Conservation (phyloP, 164 flowering plant genomes). For the Vitis rotundifolia region DNA sequence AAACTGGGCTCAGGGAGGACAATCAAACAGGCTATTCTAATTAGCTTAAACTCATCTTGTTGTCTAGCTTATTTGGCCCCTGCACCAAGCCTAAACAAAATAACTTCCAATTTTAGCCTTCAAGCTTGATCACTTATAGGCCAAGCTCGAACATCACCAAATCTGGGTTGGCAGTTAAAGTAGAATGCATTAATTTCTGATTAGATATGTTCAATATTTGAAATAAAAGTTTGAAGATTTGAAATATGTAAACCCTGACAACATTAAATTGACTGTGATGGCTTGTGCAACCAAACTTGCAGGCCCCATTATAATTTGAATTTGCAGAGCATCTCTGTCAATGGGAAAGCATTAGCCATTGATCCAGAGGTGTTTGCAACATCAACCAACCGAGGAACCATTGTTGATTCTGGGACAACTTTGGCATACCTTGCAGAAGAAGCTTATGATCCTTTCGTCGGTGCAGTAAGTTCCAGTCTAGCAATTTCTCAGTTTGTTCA, state of each 20-base stretch:
- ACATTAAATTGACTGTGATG: constrained; percentile 7
- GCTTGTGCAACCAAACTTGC: constrained; percentile 27
- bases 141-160: background rate
- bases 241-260: background rate
- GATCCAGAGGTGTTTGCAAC: constrained; percentile 75
- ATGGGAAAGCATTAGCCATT: constrained; percentile 73
- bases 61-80: background rate
- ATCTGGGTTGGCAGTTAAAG: background rate
- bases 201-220: background rate
- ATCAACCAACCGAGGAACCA: constrained; percentile 74
- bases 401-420: constrained; percentile 96
- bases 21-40: too few species aligned
- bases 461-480: constrained; percentile 55
- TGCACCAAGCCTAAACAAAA: background rate
- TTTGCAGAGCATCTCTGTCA: constrained; percentile 82
- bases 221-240: background rate
- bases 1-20: too few species aligned
- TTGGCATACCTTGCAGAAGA: constrained; percentile 89
- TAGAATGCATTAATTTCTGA: too few species aligned
- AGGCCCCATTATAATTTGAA: constrained; percentile 97
- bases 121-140: background rate
- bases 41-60: background rate
- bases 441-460: constrained; percentile 75
- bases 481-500: background rate
- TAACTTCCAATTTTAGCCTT: background rate